Conservation (phyloP, 2,329 filamentous ascomycete genomes). For the Fusarium mangiferae region DNA sequence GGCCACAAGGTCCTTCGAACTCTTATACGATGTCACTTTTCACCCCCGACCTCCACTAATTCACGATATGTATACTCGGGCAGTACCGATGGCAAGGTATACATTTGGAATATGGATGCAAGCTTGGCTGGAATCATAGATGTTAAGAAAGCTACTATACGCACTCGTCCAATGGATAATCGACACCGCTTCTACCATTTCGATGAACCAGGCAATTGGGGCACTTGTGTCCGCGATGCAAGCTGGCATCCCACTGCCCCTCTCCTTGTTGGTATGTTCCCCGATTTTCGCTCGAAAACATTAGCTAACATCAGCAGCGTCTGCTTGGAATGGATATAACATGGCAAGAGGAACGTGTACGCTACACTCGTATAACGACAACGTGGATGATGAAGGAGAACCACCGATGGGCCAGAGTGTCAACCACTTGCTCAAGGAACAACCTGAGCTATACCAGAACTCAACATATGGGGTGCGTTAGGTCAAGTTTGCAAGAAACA, state of each 20-base stretch:
- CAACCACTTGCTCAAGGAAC: conserved; percentile 65
- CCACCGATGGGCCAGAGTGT: conserved; percentile 66
- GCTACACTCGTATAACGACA: conserved; percentile 81
- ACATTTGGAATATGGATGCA: conserved; percentile 93
- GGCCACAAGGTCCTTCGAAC: conserved; percentile 91
- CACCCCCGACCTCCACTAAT: conserved; percentile 84
- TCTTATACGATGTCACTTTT: conserved; percentile 95
- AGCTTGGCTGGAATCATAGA: conserved; percentile 83
- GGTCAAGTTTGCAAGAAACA: conserved; percentile 27
- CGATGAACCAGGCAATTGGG: conserved; percentile 70
- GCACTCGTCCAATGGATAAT: conserved; percentile 66
- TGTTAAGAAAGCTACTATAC: conserved; percentile 75
- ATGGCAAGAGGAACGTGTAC: conserved; percentile 80
- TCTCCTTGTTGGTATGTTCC: conserved; percentile 71
- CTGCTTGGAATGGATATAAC: conserved; percentile 83
- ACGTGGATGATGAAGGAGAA: conserved; percentile 70
- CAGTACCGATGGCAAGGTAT: conserved; percentile 88
- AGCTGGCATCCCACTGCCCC: conserved; percentile 91
- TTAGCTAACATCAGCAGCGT: conserved; percentile 63
- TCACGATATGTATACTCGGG: conserved; percentile 94
- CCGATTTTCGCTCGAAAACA: not conserved
- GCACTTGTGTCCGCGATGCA: conserved; percentile 85
- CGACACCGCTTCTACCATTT: conserved; percentile 67
- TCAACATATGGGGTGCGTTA: conserved; percentile 31
- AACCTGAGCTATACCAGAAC: conserved; percentile 42